These are phyloP conservation scores for Mikania micrantha DNA, from an alignment of 129 eudicot species.

Conservation along the genomic window DNA sequence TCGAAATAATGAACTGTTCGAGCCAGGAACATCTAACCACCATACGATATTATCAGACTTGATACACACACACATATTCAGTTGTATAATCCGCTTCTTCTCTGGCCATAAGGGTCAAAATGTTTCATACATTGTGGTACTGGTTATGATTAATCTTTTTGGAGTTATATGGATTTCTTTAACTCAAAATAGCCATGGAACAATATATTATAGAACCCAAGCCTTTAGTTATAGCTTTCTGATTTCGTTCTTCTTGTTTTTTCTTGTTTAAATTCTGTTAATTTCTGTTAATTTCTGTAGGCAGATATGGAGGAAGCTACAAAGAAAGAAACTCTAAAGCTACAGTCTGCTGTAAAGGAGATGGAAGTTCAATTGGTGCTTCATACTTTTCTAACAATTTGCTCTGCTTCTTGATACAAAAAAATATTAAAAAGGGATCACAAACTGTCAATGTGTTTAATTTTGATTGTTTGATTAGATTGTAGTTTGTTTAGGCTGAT, in stretches of 20 bases:
- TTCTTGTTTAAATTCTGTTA: too few relatives aligned
- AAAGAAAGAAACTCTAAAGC: not conserved
- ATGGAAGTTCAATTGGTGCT: constrained; percentile 32
- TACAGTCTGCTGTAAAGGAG: constrained; percentile 37
- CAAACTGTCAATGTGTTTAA: not conserved
- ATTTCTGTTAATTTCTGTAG: constrained; percentile 29
- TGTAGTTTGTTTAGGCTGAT: constrained; percentile 33
- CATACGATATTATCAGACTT: not conserved
- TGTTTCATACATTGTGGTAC: not conserved
- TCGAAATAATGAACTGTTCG: not conserved
- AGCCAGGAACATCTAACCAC: not conserved
- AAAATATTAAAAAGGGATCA: not conserved
- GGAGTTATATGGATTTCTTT: not conserved
- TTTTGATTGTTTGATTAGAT: not conserved
- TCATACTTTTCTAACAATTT: constrained; percentile 10
- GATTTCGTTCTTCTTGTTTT: not conserved
- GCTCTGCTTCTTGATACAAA: constrained; percentile 1
- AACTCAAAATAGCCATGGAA: not conserved
- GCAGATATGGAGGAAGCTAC: constrained; percentile 36
- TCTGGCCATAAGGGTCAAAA: not conserved
- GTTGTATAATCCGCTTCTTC: not conserved
- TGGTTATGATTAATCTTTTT: not conserved
- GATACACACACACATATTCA: too few relatives aligned
- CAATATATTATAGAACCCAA: not conserved
- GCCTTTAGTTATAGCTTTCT: not conserved